Evolutionary conservation across 2,329 filamentous ascomycete genomes (phyloP), one percentile per base, ranked within the genome.

Genomic region (Penicillium freii): DNA sequence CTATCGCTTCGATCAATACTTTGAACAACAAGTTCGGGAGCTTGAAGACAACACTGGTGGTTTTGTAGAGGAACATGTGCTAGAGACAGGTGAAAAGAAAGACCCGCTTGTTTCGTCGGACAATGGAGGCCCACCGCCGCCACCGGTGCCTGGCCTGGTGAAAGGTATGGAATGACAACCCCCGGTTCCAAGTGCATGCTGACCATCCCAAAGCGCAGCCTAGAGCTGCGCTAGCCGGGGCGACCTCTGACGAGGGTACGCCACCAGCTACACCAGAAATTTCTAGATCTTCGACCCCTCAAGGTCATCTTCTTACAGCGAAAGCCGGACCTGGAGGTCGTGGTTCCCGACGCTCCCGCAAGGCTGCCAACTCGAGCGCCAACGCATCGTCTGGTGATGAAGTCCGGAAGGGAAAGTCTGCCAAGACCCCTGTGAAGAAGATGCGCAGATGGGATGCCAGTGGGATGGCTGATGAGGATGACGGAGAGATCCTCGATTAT

Each of bases 391-490:
- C 92, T 0, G 92, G 92, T 1, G 94, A 97, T 66, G 94, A 97
- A 6, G 81, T 82, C 63, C 87, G 85, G 68, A 90, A 86, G 74
- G 79, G 64, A 70, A 79, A 72, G 56, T 73, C 73, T 42, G 71
- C 80, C 27, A 75, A 75, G 51, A 86, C 81, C 17, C 56, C 64
- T 13, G 81, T 78, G 9, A 97, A 97, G 80, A 92, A 91, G 73
- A 91, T 91, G 67, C 86, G 94, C 62, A 92, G 89, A 71, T 99
- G 94, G 94, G 90, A 92, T 69, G 90, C 89, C 5, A 91, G 96
- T 71, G 94, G 94, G 4, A 80, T 88, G 65, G 91, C 91, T 7
- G 90, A 92, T 62, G 93, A 96, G 70, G 90, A 91, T 57, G 85
- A 88, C 56, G 89, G 90, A 59, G 82, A 88, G 17, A 85, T 90